Evolutionary conservation across 768 basidiomycete species (phyloP).

Genomic region (Fistulinella prunicolor): DNA sequence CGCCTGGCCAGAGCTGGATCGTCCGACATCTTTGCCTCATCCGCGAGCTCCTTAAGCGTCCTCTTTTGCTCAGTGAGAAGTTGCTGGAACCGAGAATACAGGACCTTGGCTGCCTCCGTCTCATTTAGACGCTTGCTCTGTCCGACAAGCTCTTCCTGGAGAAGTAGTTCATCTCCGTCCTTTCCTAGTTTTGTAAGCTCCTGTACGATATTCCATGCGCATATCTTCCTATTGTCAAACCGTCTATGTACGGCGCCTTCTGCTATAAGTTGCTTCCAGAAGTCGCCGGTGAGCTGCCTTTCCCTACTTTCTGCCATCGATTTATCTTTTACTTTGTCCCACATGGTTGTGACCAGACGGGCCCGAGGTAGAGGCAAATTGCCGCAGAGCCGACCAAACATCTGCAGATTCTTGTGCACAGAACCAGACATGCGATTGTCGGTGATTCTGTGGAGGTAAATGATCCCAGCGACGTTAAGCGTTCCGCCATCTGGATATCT

Average conservation of each 20-base stretch:
- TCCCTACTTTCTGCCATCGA: conserved; percentile 14
- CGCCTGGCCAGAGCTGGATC: conserved; percentile 9
- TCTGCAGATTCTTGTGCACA: conserved; percentile 26
- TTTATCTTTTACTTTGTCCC: conserved; percentile 26
- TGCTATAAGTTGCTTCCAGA: conserved; percentile 17
- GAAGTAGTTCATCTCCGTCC: neutral
- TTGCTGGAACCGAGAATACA: conserved; percentile 17
- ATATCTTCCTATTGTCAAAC: neutral
- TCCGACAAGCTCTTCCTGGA: conserved; percentile 20
- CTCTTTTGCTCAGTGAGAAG: conserved; percentile 18
- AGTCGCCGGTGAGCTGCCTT: conserved; percentile 21
- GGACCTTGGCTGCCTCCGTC: conserved; percentile 20
- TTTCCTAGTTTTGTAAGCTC: neutral
- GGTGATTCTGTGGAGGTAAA: conserved; percentile 35
- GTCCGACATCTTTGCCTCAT: conserved; percentile 14
- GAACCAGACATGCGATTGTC: conserved; percentile 35
- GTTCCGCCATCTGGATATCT: conserved; percentile 5
- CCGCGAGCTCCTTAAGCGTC: conserved; percentile 13
- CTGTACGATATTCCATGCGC: neutral
- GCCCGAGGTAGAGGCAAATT: conserved; percentile 26
- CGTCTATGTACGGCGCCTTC: neutral
- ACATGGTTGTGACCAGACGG: conserved; percentile 39
- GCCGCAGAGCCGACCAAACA: conserved; percentile 38
- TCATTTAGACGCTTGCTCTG: conserved; percentile 17
- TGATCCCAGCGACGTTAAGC: conserved; percentile 28